These are phyloP conservation scores for Phtheirospermum japonicum DNA, from an alignment of 257 asterid species.

Conservation along the genomic window DNA sequence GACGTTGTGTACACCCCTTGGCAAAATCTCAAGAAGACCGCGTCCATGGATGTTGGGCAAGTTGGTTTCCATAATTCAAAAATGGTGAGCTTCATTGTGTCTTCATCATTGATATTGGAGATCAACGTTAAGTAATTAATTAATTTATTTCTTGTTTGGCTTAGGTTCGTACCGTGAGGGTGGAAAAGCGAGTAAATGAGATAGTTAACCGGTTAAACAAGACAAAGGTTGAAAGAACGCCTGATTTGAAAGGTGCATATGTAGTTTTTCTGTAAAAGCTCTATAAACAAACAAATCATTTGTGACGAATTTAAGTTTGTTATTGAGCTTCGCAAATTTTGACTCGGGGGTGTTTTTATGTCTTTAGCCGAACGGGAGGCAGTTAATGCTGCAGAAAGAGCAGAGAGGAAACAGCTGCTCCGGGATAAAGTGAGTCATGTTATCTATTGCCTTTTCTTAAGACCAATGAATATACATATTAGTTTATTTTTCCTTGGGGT, in stretches of 20 bases:
- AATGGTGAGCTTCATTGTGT: constrained; percentile 53
- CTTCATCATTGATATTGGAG: constrained; percentile 17
- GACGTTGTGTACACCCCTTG: constrained; percentile 99
- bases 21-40: constrained; percentile 93
- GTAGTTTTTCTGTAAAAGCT: constrained; percentile 2
- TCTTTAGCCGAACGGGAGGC: constrained; percentile 87
- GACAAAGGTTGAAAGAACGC: constrained; percentile 90
- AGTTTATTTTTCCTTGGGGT: neutral
- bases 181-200: constrained; percentile 93
- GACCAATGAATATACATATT: constrained; percentile 1
- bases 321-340: constrained; percentile 18
- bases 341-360: constrained; percentile 21
- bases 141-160: constrained; percentile 17
- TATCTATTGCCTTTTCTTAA: constrained; percentile 13
- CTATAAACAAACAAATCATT: neutral
- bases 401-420: constrained; percentile 81
- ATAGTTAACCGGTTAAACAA: constrained; percentile 85
- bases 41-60: constrained; percentile 99
- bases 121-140: constrained; percentile 5
- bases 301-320: neutral
- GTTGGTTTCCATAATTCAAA: constrained; percentile 88
- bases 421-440: constrained; percentile 74
- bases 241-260: constrained; percentile 79
- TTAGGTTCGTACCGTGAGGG: constrained; percentile 84
- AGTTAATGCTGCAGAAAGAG: constrained; percentile 83